Base-by-base conservation (phyloP, 2,329 filamentous ascomycete species). In the Alternaria hordeiaustralica region DNA sequence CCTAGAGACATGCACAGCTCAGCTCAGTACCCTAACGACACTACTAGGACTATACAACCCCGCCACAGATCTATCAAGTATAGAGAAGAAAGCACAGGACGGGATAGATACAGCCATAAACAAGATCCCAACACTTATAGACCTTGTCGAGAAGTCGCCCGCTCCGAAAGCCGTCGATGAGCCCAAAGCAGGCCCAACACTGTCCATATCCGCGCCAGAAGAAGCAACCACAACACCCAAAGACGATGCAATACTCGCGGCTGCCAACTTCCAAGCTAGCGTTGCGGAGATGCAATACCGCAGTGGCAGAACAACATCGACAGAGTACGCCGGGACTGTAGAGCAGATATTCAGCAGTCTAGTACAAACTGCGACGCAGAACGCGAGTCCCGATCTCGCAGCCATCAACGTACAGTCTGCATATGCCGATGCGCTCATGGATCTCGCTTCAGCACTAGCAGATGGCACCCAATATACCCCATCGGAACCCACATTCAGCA, bases 1-100 rank as follows among this genome's bases (percentile, higher is more conserved):
- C 7, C 81, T 92, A 2, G 91, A 93, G 64, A 92, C 90, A 0
- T 84, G 89, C 13, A 82, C 91, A 30, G 89, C 90, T 5, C 88
- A 90, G 66, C 77, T 92, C 0, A 77, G 74, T 5, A 79, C 82
- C 13, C 67, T 85, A n/a, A 81, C 80, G 0, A 80, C 79, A 0
- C 75, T 85, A 3, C 55, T 87, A 81, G 69, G 86, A 80, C 51
- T 84, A 84, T 74, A 87, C 81, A 61, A 85, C 79, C 44, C 81
- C 18, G 58, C 76, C 21, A 57, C 76, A 82, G 70, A 84, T 68
- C 61, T 85, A 71, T 55, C 82, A 76, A 72, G 79, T 72, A 80
- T 90, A 15, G 83, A 85, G n/a, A 86, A 87, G 80, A 84, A 88
- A 57, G 86, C 88, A 61, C 83, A 89, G 66, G 84, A 86, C 61